Percentiles rank a stretch among this genome's conserved stretches.
Conservation (phyloP, 1,139 yeast species). For the Saccharomyces pastorianus region DNA sequence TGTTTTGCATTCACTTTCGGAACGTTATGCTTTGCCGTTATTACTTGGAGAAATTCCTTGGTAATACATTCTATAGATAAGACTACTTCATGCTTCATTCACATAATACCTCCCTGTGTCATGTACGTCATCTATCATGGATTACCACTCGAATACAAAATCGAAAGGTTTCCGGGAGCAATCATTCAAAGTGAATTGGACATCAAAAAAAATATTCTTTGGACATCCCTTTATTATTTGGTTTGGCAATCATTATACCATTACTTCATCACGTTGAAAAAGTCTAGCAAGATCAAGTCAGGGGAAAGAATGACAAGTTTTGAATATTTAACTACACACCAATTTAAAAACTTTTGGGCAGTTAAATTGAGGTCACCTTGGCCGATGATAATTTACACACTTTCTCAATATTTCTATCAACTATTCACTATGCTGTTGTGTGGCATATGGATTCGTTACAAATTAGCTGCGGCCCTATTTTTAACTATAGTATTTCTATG, state of each 20-base stretch:
- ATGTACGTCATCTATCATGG: slow-evolving; percentile 84
- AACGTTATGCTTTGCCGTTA: slow-evolving; percentile 85
- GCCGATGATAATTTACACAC: slow-evolving; percentile 77
- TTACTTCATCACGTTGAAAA: slow-evolving; percentile 77
- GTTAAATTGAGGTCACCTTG: slow-evolving; percentile 80
- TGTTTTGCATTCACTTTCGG: slow-evolving; percentile 90
- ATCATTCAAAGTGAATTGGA: slow-evolving; percentile 51
- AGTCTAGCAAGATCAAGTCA: slow-evolving; percentile 70
- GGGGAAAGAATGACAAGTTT: slow-evolving; percentile 80
- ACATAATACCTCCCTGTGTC: slow-evolving; percentile 81
- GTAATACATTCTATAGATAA: slow-evolving; percentile 89
- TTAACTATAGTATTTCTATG: slow-evolving; percentile 61
- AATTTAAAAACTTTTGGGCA: slow-evolving; percentile 56
- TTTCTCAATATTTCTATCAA: slow-evolving; percentile 83
- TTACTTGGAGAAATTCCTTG: slow-evolving; percentile 91
- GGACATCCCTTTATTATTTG: slow-evolving; percentile 78
- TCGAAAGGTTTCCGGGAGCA: slow-evolving; percentile 71
- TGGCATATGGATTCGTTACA: slow-evolving; percentile 70
- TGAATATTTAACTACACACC: slow-evolving; percentile 69
- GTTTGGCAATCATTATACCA: slow-evolving; percentile 91
- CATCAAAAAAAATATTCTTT: slow-evolving; percentile 59
- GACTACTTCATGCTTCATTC: slow-evolving; percentile 85
- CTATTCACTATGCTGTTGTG: slow-evolving; percentile 78
- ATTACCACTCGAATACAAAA: slow-evolving; percentile 49
- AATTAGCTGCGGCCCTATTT: slow-evolving; percentile 60